Evolutionary conservation across 2,329 filamentous ascomycete species (phyloP).

Genomic region (Colletotrichum sp.): DNA sequence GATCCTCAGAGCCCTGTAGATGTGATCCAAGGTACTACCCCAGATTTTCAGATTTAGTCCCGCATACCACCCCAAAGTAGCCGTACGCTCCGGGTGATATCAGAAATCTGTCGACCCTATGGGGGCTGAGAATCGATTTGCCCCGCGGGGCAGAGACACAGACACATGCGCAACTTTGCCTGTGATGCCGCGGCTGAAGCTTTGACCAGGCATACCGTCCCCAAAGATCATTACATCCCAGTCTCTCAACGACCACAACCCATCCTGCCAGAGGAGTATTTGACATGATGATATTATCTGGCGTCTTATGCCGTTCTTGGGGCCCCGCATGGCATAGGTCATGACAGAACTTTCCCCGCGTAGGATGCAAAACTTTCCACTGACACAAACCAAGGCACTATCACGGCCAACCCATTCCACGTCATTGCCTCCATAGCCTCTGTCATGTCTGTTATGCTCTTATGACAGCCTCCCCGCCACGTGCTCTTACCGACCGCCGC

Average conservation of each 20-base stretch:
- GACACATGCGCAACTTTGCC: neutral
- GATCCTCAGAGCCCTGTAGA: neutral
- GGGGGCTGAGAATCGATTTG: neutral
- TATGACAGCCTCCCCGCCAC: neutral
- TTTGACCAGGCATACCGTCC: neutral
- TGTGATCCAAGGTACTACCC: neutral
- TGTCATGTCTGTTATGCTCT: neutral
- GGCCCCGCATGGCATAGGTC: neutral
- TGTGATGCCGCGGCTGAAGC: constrained; percentile 14
- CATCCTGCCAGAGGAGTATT: neutral
- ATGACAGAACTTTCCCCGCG: constrained; percentile 11
- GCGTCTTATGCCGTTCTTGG: neutral
- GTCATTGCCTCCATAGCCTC: neutral
- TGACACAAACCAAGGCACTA: neutral
- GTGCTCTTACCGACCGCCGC: neutral
- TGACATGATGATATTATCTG: neutral
- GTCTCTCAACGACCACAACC: neutral
- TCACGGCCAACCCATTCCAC: neutral
- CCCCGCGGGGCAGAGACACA: neutral
- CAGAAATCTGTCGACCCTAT: neutral
- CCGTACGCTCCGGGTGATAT: neutral
- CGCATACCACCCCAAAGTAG: neutral
- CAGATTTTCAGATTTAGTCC: neutral
- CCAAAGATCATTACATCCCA: neutral
- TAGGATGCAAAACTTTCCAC: neutral